Evolutionary conservation across 225 moss, liverwort and hornwort species (phyloP).

Genomic region (Rhytidiadelphus loreus): DNA sequence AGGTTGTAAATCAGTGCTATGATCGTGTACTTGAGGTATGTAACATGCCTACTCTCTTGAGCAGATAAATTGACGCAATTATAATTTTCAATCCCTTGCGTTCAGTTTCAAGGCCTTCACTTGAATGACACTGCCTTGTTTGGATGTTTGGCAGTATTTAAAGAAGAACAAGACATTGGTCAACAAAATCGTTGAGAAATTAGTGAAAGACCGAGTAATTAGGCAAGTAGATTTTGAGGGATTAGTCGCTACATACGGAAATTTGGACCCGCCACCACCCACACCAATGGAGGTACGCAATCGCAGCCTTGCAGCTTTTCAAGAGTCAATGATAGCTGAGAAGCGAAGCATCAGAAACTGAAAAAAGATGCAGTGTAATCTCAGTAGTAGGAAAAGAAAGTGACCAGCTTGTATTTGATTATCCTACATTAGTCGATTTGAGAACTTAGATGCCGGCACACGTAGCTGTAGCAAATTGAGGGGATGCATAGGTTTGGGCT

Average conservation of each 20-base stretch:
- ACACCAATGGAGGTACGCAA: slow-evolving; percentile 68
- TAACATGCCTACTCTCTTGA: background rate
- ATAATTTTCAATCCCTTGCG: background rate
- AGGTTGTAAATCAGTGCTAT: slow-evolving; percentile 84
- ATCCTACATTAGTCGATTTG: background rate
- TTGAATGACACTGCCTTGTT: background rate
- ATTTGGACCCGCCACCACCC: slow-evolving; percentile 45
- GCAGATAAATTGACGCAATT: background rate
- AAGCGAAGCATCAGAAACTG: slow-evolving; percentile 47
- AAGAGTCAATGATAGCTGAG: slow-evolving; percentile 65
- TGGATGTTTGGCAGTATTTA: slow-evolving; percentile 41
- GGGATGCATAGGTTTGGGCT: background rate
- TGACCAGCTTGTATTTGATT: background rate
- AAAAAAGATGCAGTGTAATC: background rate
- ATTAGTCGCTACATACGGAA: slow-evolving; percentile 50
- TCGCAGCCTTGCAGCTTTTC: slow-evolving; percentile 49
- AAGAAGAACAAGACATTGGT: slow-evolving; percentile 66
- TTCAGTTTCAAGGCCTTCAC: background rate
- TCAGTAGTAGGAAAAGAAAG: background rate
- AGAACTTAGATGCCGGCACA: background rate
- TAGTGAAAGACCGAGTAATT: slow-evolving; percentile 64
- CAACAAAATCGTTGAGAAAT: slow-evolving; percentile 49
- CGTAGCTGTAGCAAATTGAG: background rate
- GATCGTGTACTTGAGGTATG: slow-evolving; percentile 67
- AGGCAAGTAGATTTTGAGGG: slow-evolving; percentile 71